Percentiles rank a stretch among this genome's conserved stretches.
phyloP scores from a whole-genome alignment of 1,284 basidiomycete species.

The Malassezia arunalokei region DNA sequence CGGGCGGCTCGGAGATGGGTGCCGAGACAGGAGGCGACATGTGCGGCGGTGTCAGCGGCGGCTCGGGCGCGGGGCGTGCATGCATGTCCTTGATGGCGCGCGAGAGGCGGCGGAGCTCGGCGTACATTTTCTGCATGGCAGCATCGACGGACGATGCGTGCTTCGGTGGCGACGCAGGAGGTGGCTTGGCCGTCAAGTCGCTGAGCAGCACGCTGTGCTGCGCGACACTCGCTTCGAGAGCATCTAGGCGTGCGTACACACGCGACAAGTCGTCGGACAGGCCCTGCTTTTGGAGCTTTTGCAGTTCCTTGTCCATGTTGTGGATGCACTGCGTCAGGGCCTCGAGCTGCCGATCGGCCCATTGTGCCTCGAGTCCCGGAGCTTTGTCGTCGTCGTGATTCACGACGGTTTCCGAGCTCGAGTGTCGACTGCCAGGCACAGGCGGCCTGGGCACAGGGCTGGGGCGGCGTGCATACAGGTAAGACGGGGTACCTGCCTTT shows the following conservation, averaged over 20 bases:
- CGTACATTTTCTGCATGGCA: constrained; percentile 3
- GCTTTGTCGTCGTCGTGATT: constrained; percentile 5
- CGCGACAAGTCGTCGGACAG: neutral
- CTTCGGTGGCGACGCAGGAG: neutral
- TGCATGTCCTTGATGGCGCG: neutral
- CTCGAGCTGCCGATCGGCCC: constrained; percentile 12
- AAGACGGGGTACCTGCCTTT: neutral
- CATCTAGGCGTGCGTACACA: constrained; percentile 3
- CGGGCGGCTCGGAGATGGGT: neutral
- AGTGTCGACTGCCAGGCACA: constrained; percentile 11
- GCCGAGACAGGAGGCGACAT: neutral
- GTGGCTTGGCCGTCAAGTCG: neutral
- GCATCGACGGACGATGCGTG: neutral
- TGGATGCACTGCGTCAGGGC: constrained; percentile 4
- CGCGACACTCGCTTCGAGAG: constrained; percentile 1
- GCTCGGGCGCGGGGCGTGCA: neutral
- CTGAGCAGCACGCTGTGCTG: neutral
- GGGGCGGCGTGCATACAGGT: neutral
- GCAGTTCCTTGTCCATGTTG: constrained; percentile 9
- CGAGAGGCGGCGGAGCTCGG: constrained; percentile 11
- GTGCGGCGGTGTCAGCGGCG: constrained; percentile 4
- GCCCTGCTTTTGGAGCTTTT: neutral
- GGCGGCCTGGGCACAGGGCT: constrained; percentile 1
- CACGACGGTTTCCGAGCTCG: constrained; percentile 14
- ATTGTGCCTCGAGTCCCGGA: neutral